Base-by-base conservation (phyloP, 177 flowering plant genomes). In the Vitis hybrid region DNA sequence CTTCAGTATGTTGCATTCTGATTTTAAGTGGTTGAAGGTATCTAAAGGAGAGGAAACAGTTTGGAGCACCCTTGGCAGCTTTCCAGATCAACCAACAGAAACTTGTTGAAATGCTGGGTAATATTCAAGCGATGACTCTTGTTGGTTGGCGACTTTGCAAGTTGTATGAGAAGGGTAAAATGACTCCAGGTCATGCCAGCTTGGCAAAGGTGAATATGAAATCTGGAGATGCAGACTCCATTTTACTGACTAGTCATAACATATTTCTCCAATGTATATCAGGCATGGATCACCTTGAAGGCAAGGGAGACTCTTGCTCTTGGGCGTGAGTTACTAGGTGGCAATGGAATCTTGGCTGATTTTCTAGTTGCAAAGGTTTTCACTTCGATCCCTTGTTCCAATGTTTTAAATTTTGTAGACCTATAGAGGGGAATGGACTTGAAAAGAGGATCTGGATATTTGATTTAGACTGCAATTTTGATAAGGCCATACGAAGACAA, bases 131-230 rank as follows among this genome's bases (percentile, higher is more conserved):
- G 18, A 95, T 95, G 97, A 2, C 84, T 23, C 93, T 95, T 34
- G 72, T 95, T 65, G 99, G 99, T 58, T 95, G 98, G 99, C 97
- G 97, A 60, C 83, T 95, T 6, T 95, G 99, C 83, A 93, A 95
- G 74, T 76, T 95, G 70, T 95, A 91, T 69, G 98, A 95, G 74
- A 74, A 79, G 56, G 97, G 91, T 68, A 86, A 82, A 80, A 91
- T 95, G 99, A 95, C 98, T 60, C 77, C 91, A 56, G 98, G 98
- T 65, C 99, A 89, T 50, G 99, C 94, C 69, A 91, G 99, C 82
- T 75, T 95, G 86, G 99, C 85, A 59, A 95, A 95, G 95, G 99
- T 95, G 80, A 68, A 23, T 66, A 50, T 54, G 32, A 8, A 32
- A 6, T 60, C 15, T 50, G 18, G n/a, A 51, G 15, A 49, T 48